Percentiles rank a stretch among this genome's conserved stretches.
Conservation (phyloP, 2,329 filamentous ascomycete species). For the Neopestalotiopsis sp. region DNA sequence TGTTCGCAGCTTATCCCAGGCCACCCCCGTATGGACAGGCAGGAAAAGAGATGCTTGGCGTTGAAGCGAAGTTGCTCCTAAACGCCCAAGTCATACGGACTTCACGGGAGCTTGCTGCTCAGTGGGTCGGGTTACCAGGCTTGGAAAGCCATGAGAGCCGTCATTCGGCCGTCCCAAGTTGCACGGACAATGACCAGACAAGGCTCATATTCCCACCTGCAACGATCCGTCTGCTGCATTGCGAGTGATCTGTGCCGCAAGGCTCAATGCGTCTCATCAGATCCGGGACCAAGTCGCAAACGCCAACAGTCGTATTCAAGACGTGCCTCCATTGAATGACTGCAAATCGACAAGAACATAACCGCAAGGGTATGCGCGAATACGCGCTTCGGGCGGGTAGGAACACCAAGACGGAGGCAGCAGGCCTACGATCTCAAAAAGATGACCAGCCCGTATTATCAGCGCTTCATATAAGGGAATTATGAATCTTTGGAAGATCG, state of each 20-base stretch:
- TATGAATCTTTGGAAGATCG: neutral
- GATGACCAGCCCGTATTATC: neutral
- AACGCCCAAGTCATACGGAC: neutral
- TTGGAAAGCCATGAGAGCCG: neutral
- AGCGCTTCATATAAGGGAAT: neutral
- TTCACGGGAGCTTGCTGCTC: neutral
- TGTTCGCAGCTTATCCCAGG: neutral
- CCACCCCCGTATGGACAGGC: neutral
- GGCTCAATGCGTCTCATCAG: neutral
- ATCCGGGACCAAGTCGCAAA: neutral
- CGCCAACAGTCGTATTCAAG: neutral
- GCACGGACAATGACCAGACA: neutral
- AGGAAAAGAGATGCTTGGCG: neutral
- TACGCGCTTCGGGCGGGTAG: neutral
- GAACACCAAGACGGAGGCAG: neutral
- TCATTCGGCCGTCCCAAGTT: neutral
- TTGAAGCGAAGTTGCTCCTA: neutral
- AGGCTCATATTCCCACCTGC: neutral
- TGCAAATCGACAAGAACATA: neutral
- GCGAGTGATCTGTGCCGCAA: neutral
- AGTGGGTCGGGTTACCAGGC: neutral
- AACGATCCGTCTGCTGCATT: neutral
- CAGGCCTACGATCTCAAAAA: neutral
- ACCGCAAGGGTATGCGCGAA: neutral
- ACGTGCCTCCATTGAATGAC: neutral